Evolutionary conservation across 2,329 filamentous ascomycete species (phyloP), one percentile per base, ranked within the genome.

Genomic region (Lojkania enalia): DNA sequence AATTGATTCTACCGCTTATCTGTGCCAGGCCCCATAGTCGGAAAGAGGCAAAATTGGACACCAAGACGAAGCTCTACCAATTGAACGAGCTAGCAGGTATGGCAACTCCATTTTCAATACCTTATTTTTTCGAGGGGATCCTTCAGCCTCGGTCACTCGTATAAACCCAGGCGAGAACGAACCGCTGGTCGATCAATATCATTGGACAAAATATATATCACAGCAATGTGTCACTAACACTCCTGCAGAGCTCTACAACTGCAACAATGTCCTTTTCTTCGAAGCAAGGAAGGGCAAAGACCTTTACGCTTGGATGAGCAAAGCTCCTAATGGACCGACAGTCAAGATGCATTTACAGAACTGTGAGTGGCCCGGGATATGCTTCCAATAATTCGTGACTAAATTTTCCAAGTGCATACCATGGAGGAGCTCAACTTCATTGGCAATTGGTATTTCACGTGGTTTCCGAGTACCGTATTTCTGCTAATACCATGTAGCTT

Each of bases 341-440:
- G 74, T 86, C 51, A 86, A 86, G 61, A 80, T 94, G 71, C 88
- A 94, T 64, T 77, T 90, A 39, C 88, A 94, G 69, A 91, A 90
- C 32, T 35, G 29, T 44, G 23, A 30, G 44, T 38, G 11, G 20
- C 3, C 2, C 6, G 14, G 30, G 12, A 7, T 19, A 2, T 3
- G 15, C 20, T 15, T 11, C 35, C 32, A 33, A 52, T 67, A 39
- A 63, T 69, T 21, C 67, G 64, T 56, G n/a, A n/a, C n/a, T 88
- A 48, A 5, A 37, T 37, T 31, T 23, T 18, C 19, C 23, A 29
- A 12, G 80, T 96, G 64, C 91, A 96, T 74, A 96, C 92, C 7
- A 96, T 95, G 89, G 90, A 92, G 64, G 94, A 99, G 71, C 78
- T 99, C 25, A 89, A 96, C 65, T 97, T 99, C 70, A 91, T 90